These are phyloP conservation scores for Lecanicillium sp. DNA, from an alignment of 2,329 filamentous ascomycete species.

Conservation along the genomic window DNA sequence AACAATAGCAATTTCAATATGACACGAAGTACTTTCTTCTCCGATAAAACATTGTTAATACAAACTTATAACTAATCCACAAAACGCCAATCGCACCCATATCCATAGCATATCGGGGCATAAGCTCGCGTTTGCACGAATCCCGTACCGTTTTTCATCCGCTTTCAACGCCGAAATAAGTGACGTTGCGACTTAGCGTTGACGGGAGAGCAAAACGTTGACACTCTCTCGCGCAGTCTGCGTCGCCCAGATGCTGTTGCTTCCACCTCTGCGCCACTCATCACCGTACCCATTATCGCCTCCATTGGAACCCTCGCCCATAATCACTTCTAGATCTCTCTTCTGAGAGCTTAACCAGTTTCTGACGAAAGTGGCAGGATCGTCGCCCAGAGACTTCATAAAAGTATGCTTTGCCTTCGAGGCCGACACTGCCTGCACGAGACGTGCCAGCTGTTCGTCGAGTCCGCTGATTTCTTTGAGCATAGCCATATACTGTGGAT, in stretches of 20 bases:
- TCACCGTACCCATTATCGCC: slow-evolving; percentile 51
- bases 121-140: background rate
- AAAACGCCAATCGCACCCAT: slow-evolving; percentile 8
- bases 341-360: slow-evolving; percentile 90
- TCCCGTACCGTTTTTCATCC: no score
- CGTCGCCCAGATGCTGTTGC: slow-evolving; percentile 50
- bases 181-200: no score
- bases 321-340: slow-evolving; percentile 79
- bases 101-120: background rate
- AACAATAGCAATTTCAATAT: background rate
- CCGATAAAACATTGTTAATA: background rate
- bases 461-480: slow-evolving; percentile 70
- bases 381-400: slow-evolving; percentile 68
- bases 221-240: slow-evolving; percentile 58
- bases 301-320: slow-evolving; percentile 69
- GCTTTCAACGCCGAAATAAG: no score
- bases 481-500: slow-evolving; percentile 62
- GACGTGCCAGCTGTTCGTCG: slow-evolving; percentile 78
- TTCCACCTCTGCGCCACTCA: slow-evolving; percentile 62
- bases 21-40: background rate
- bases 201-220: slow-evolving; percentile 52
- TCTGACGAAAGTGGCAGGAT: slow-evolving; percentile 77
- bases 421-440: slow-evolving; percentile 76
- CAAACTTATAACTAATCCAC: background rate
- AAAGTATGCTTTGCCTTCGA: slow-evolving; percentile 90